phyloP scores from a whole-genome alignment of 495 filamentous ascomycete genomes.

The Daldinia childiae region DNA sequence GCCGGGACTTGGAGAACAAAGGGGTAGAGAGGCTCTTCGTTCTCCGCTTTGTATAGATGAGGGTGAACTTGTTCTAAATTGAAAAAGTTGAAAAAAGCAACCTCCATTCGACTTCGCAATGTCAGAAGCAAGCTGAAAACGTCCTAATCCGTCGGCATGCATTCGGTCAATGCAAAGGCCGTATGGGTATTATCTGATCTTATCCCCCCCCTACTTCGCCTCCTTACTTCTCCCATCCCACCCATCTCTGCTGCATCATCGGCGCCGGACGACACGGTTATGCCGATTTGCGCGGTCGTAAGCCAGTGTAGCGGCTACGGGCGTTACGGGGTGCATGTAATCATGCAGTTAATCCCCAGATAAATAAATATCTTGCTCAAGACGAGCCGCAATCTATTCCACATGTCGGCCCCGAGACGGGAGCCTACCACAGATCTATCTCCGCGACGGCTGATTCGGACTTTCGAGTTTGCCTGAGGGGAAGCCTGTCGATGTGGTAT shows the following conservation, averaged over 20 bases:
- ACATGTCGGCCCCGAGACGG: slow-evolving; percentile 25
- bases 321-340: slow-evolving; percentile 21
- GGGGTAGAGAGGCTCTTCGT: neutral
- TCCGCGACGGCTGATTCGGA: slow-evolving; percentile 36
- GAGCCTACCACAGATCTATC: slow-evolving; percentile 19
- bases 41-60: neutral
- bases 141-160: slow-evolving; percentile 37
- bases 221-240: slow-evolving; percentile 26
- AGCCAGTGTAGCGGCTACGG: slow-evolving; percentile 8
- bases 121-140: slow-evolving; percentile 3
- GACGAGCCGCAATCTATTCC: slow-evolving; percentile 41
- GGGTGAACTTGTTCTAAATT: neutral
- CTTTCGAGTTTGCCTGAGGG: slow-evolving; percentile 31
- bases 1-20: slow-evolving; percentile 4
- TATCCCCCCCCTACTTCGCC: slow-evolving; percentile 10
- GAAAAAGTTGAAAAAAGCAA: neutral
- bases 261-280: slow-evolving; percentile 14
- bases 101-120: slow-evolving; percentile 18
- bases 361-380: slow-evolving; percentile 11
- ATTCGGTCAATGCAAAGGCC: slow-evolving; percentile 38
- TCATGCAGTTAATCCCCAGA: slow-evolving; percentile 17
- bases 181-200: slow-evolving; percentile 15
- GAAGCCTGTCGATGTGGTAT: slow-evolving; percentile 44
- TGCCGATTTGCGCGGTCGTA: slow-evolving; percentile 2
- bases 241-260: slow-evolving; percentile 14